phyloP scores from a whole-genome alignment of 2,329 filamentous ascomycete genomes.

The Chrysosporium queenslandicum region DNA sequence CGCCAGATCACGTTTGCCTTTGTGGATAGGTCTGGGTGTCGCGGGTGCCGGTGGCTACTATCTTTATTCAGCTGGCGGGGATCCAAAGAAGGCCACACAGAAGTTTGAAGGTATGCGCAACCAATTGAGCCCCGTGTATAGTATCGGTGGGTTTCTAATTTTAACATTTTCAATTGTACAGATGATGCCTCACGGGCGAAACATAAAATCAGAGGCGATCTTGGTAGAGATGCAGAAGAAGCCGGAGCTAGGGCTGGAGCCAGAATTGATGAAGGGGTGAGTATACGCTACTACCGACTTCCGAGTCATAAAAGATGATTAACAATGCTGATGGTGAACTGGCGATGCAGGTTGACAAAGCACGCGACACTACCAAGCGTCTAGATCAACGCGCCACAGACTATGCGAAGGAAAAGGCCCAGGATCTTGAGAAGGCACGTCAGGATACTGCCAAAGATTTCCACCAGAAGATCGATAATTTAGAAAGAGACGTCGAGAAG shows the following conservation, averaged over 20 bases:
- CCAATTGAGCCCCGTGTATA: background rate
- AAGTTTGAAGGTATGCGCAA: conserved; percentile 63
- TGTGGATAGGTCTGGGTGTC: conserved; percentile 46
- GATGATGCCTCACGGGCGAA: conserved; percentile 66
- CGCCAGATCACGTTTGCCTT: conserved; percentile 26
- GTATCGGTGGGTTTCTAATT: background rate
- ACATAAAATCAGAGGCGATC: conserved; percentile 54
- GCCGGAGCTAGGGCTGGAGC: conserved; percentile 52
- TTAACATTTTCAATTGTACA: conserved; percentile 33
- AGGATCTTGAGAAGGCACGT: conserved; percentile 50
- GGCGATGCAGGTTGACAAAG: conserved; percentile 48
- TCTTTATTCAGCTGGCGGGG: conserved; percentile 76
- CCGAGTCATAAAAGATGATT: background rate
- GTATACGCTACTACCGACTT: conserved; percentile 26
- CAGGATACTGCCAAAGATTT: conserved; percentile 51
- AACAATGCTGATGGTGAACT: background rate
- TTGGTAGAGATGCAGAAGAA: conserved; percentile 53
- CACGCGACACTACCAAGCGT: conserved; percentile 46
- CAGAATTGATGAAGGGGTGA: conserved; percentile 60
- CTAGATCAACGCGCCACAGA: conserved; percentile 53
- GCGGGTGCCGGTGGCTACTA: conserved; percentile 74
- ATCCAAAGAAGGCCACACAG: conserved; percentile 73
- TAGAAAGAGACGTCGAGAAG: conserved; percentile 72
- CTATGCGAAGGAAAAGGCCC: conserved; percentile 50
- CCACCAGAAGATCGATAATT: conserved; percentile 55